Evolutionary conservation across 495 filamentous ascomycete genomes (phyloP), one percentile per base, ranked within the genome.

Genomic region (Xylaria intraflava): DNA sequence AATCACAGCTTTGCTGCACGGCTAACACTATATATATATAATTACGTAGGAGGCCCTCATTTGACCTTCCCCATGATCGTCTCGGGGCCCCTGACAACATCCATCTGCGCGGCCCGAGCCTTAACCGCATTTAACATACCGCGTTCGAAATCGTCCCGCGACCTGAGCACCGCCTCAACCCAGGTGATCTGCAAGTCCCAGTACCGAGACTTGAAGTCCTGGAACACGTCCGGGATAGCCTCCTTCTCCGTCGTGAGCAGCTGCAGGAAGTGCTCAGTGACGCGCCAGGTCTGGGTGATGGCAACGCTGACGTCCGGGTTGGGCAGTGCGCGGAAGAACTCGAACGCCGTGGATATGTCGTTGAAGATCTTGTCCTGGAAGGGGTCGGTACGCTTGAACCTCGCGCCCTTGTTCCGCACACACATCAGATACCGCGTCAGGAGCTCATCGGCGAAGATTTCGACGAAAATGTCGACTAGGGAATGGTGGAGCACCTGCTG

Each of bases 121-220:
- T 95, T 96, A 27, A 96, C 83, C 17, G 80, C 77, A 64, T 87
- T 90, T 53, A 96, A 68, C 87, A 96, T 89, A 53, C 80, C 82
- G 57, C 91, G 77, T 63, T 96, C 92, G 70, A 95, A 96, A 69
- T 99, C 93, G 69, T 99, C 93, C 52, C 93, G 72, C 3, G 83
- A 73, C 68, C 90, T 77, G 51, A 99, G 65, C 55, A 95, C 93
- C 17, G 87, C 83, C 74, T 99, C 93, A n/a, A 97, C 90, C 93
- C 93, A 99, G 24, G 83, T 84, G 46, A 96, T 81, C 69, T 92
- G 89, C 62, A 96, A 74, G 70, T 99, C 93, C 92, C 91, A 96
- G 65, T 95, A 95, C 52, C 83, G 77, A 29, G 72, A 67, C 74
- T 95, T 96, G 70, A 97, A 90, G 14, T 74, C 72, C 59, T 87